Base-by-base conservation (phyloP, 1,284 basidiomycete species). In the Schizopora paradoxa region DNA sequence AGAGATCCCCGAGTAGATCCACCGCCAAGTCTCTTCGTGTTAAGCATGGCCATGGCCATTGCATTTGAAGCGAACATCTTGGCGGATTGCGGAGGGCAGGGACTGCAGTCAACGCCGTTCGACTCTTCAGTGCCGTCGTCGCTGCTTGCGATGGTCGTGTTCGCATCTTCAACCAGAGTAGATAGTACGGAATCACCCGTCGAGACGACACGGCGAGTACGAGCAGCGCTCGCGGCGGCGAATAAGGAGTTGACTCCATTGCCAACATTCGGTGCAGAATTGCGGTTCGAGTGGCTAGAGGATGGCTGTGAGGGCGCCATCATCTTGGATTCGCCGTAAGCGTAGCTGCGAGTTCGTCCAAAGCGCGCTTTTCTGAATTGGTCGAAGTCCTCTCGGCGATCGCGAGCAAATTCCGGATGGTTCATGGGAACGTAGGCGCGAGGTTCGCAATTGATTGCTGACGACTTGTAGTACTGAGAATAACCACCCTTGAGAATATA, bases 401-500 rank as follows among this genome's bases (percentile, higher is more conserved):
- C 84, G 14, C 74, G 70, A 21, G 82, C 75, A 63, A 93, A 85
- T 32, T 76, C 74, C 0, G 93, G 92, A 61, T 98, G 93, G 59
- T 98, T 91, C 95, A 99, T 99, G 14, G 74, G 79, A 29, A 96
- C 82, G 63, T 99, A 99, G 1, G 77, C 83, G 19, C 68, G 71
- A 0, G 92, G 93, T 46, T 87, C 72, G 68, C 94, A 97, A 34
- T 83, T 82, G 37, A 66, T 58, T 1, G 77, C 69, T 48, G 76
- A 83, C 31, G 69, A 65, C 56, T 81, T 77, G 70, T 77, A 97
- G 67, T 94, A 99, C 43, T 79, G 77, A 57, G 81, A 90, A 66
- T 97, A 99, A 5, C 95, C 95, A 36, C 96, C 96, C 64, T 96
- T 89, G 5, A 99, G 77, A 54, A 99, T 81, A 71, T 99, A 99